Percentiles rank a stretch among this genome's conserved stretches.
Conservation (phyloP, 257 asterid species). For the Ajuga chamaepitys region DNA sequence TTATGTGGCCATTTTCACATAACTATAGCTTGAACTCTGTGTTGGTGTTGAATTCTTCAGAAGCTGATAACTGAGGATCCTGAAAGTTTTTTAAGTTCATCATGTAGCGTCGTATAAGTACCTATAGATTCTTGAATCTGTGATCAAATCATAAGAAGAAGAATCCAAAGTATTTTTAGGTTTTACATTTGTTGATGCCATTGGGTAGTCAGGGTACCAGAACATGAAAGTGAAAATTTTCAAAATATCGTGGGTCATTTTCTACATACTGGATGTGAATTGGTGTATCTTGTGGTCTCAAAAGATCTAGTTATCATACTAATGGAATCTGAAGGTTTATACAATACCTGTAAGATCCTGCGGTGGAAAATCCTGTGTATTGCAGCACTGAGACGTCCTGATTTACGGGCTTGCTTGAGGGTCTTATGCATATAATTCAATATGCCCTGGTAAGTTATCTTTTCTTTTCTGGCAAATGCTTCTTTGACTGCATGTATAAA, state of each 20-base stretch:
- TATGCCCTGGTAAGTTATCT: slow-evolving; percentile 36
- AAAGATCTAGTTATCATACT: background rate
- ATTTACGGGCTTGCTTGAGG: slow-evolving; percentile 30
- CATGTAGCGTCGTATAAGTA: no score
- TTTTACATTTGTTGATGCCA: no score
- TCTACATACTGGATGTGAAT: background rate
- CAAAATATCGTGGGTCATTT: background rate
- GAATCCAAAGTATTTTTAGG: background rate
- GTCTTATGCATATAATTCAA: slow-evolving; percentile 34
- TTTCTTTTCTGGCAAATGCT: slow-evolving; percentile 4
- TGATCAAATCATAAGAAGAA: background rate
- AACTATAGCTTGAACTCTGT: slow-evolving; percentile 35
- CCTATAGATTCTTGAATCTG: background rate
- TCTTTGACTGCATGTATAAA: slow-evolving; percentile 44
- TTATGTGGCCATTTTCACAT: background rate
- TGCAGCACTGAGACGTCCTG: slow-evolving; percentile 24
- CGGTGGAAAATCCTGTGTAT: slow-evolving; percentile 38
- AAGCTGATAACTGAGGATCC: slow-evolving; percentile 57
- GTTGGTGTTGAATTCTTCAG: slow-evolving; percentile 28
- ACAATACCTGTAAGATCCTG: slow-evolving; percentile 51
- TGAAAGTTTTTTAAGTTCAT: slow-evolving; percentile 8
- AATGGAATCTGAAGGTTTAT: background rate
- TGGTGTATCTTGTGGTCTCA: background rate
- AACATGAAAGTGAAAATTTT: no score
- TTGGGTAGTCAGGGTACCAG: no score